Evolutionary conservation across 2,329 filamentous ascomycete genomes (phyloP).

Genomic region (Nigrograna mackinnonii): DNA sequence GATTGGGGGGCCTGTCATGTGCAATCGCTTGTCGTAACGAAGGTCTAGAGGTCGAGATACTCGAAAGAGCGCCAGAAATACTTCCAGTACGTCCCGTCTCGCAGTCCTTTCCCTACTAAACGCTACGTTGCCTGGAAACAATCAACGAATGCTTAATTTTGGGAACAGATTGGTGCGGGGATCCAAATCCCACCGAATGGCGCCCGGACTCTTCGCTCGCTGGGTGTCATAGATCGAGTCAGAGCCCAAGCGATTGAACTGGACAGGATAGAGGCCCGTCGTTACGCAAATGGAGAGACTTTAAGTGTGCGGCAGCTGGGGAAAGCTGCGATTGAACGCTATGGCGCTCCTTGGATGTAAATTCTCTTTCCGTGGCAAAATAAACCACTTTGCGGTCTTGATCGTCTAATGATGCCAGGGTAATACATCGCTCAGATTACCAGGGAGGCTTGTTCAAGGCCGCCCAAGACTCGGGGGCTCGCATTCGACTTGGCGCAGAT

Average conservation of each 20-base stretch:
- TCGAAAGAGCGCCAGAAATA: background rate
- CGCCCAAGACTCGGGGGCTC: background rate
- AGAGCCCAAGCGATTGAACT: background rate
- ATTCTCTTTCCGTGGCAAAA: too few species aligned
- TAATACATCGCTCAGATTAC: background rate
- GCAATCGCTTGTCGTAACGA: background rate
- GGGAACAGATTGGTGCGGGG: background rate
- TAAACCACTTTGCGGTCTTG: too few species aligned
- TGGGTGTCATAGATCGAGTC: background rate
- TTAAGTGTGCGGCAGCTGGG: background rate
- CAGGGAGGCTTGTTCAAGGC: background rate
- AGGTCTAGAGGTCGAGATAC: background rate
- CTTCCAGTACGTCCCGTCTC: background rate
- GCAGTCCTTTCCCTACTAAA: background rate
- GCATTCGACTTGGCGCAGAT: background rate
- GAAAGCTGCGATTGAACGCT: background rate
- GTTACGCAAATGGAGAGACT: background rate
- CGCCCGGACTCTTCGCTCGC: background rate
- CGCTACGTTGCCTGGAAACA: background rate
- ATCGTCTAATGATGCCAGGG: too few species aligned
- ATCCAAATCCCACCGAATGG: background rate
- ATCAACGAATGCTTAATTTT: background rate
- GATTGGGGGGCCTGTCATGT: background rate
- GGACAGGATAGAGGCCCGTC: background rate
- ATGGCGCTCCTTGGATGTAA: background rate